Evolutionary conservation across 2,329 filamentous ascomycete genomes (phyloP).

Genomic region (Fusarium acutatum): DNA sequence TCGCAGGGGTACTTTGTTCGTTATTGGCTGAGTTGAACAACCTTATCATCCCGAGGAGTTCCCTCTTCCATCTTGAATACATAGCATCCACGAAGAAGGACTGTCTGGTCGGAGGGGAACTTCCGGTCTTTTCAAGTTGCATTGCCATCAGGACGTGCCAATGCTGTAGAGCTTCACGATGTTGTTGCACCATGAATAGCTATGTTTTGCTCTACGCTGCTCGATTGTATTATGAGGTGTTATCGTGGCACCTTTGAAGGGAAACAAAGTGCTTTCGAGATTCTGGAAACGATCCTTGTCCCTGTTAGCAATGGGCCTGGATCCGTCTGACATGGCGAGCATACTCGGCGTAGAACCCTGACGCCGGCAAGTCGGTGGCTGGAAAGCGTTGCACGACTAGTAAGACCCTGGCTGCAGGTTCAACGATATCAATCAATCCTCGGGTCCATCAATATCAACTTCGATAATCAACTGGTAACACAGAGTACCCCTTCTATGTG

Average conservation of each 20-base stretch:
- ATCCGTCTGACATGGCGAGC: slow-evolving; percentile 4
- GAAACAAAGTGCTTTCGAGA: background rate
- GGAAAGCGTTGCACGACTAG: background rate
- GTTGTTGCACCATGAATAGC: background rate
- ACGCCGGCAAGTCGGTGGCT: slow-evolving; percentile 4
- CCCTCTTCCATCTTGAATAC: background rate
- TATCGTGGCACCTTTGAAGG: background rate
- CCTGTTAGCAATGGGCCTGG: background rate
- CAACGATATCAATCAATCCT: background rate
- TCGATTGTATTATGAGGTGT: background rate
- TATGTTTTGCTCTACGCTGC: background rate
- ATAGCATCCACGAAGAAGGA: background rate
- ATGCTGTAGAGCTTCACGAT: background rate
- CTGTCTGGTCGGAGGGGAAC: background rate
- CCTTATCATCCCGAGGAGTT: background rate
- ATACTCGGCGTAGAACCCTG: slow-evolving; percentile 12
- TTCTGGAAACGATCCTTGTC: slow-evolving; percentile 11
- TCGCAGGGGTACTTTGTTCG: background rate
- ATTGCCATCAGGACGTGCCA: background rate
- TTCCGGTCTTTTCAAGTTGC: background rate
- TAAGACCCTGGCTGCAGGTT: background rate
- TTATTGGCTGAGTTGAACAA: background rate
- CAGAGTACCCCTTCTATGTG: background rate
- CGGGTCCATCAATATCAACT: background rate
- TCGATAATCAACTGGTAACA: background rate